phyloP scores from a whole-genome alignment of 1,139 yeast genomes.

The Candida labiduridarum region DNA sequence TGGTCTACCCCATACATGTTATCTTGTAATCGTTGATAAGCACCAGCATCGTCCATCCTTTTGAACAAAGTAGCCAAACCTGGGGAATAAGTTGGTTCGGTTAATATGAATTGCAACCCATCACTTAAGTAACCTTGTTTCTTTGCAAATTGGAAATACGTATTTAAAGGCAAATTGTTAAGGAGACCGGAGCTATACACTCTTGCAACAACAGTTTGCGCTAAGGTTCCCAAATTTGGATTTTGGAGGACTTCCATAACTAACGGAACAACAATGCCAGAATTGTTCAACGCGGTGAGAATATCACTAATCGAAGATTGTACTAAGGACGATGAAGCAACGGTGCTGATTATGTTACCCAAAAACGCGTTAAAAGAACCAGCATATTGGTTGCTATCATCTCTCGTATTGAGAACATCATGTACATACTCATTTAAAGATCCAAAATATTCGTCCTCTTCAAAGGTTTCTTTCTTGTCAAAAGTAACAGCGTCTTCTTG shows the following conservation, averaged over 20 bases:
- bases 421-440: conserved; percentile 28
- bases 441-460: conserved; percentile 16
- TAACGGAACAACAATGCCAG: conserved; percentile 34
- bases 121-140: conserved; percentile 25
- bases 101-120: conserved; percentile 28
- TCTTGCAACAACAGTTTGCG: conserved; percentile 27
- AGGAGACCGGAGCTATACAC: conserved; percentile 40
- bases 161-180: conserved; percentile 29
- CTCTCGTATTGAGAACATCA: conserved; percentile 28
- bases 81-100: conserved; percentile 35
- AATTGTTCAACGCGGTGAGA: conserved; percentile 34
- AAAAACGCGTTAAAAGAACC: conserved; percentile 41
- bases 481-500: conserved; percentile 1
- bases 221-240: conserved; percentile 24
- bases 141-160: conserved; percentile 27
- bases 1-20: conserved; percentile 33
- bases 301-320: conserved; percentile 27
- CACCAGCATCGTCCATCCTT: conserved; percentile 37
- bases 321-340: conserved; percentile 29
- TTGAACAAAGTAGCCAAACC: conserved; percentile 35
- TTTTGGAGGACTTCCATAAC: conserved; percentile 30
- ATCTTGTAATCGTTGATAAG: conserved; percentile 31
- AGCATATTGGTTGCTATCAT: conserved; percentile 17
- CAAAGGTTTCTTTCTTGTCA: background rate
- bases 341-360: conserved; percentile 32